phyloP scores from a whole-genome alignment of 441 rosid species.

The Melastoma candidum region DNA sequence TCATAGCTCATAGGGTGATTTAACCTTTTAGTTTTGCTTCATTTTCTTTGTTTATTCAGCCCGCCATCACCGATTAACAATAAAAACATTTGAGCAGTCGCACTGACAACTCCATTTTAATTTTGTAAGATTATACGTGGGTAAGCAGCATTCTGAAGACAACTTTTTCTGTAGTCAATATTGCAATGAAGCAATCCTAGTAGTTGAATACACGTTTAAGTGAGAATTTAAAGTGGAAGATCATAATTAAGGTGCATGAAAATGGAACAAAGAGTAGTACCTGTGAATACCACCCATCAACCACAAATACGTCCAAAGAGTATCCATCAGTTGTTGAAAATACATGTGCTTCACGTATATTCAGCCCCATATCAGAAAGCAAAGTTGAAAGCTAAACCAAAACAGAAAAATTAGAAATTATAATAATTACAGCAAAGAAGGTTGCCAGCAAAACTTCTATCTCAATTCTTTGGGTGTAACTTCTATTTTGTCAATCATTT shows the following conservation, averaged over 20 bases:
- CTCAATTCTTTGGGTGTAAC: no score
- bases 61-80: no score
- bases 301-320: conserved; percentile 75
- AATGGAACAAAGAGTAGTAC: conserved; percentile 20
- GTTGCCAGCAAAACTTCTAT: not conserved
- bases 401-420: conserved; percentile 23
- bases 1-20: no score
- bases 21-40: no score
- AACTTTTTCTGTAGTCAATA: no score
- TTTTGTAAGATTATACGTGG: no score
- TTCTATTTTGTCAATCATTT: no score
- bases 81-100: no score
- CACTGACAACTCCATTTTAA: no score
- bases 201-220: not conserved
- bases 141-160: no score
- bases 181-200: no score
- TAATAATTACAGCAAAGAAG: not conserved
- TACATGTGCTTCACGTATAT: conserved; percentile 78
- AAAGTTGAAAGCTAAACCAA: conserved; percentile 63
- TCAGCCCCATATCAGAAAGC: conserved; percentile 71
- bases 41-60: no score
- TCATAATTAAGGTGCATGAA: conserved; percentile 5
- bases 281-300: conserved; percentile 77
- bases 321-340: conserved; percentile 75
- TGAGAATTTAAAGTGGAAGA: conserved; percentile 3